Conservation (phyloP, 768 basidiomycete species). For the Tulasnella sp. region DNA sequence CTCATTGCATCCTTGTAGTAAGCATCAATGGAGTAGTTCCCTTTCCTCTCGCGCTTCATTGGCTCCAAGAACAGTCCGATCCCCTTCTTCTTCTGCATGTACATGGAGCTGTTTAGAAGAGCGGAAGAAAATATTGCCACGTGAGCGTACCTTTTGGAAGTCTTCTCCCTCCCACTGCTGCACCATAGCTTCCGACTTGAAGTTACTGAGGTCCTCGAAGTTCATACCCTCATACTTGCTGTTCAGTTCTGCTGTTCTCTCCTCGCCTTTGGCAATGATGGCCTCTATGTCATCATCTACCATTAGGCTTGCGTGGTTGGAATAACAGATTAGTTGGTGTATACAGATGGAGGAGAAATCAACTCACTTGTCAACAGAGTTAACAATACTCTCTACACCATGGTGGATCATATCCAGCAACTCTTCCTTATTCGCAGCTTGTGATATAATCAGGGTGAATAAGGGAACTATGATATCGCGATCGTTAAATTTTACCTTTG, state of each 20-base stretch:
- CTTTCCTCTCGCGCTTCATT: constrained; percentile 86
- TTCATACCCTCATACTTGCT: constrained; percentile 87
- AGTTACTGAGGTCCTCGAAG: constrained; percentile 90
- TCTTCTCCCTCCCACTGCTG: constrained; percentile 97
- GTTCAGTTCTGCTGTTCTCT: constrained; percentile 75
- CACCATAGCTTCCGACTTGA: constrained; percentile 81
- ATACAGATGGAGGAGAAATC: neutral
- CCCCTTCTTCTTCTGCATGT: constrained; percentile 11
- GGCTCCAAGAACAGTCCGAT: constrained; percentile 46
- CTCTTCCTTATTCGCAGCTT: constrained; percentile 89
- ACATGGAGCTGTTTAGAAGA: neutral
- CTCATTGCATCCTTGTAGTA: constrained; percentile 92
- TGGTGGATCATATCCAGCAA: constrained; percentile 96
- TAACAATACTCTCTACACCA: constrained; percentile 95
- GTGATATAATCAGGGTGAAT: neutral
- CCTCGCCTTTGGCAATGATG: constrained; percentile 84
- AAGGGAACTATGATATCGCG: no score
- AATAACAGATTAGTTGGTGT: constrained; percentile 3
- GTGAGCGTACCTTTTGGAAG: constrained; percentile 51
- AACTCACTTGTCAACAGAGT: constrained; percentile 54
- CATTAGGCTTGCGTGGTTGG: constrained; percentile 43
- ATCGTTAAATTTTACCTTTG: constrained; percentile 59
- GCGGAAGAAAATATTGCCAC: neutral
- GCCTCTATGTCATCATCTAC: constrained; percentile 88
- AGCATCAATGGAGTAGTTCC: constrained; percentile 86